Evolutionary conservation across 202 grass and related monocot species (phyloP), one percentile per base, ranked within the genome.

Genomic region (Bolboschoenoplectus hybrid): DNA sequence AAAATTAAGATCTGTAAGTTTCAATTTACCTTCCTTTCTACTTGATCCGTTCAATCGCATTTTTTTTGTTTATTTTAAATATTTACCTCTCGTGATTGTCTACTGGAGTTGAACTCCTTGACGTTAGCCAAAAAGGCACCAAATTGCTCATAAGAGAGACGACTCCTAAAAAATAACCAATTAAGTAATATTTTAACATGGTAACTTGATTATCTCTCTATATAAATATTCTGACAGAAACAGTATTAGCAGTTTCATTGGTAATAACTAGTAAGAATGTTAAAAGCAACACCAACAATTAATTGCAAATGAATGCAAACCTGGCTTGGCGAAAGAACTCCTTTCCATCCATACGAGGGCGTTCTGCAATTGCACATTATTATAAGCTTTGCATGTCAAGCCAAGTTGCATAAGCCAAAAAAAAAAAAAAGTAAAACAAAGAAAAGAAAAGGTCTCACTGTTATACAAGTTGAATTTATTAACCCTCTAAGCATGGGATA

Each of bases 251-350:
- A 78, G 9, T 34, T 50, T 17, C 14, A 81, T 11, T 84, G 32
- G 11, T 58, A 69, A 9, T 63, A 55, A 65, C 67, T 55, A 85
- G 36, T 35, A 72, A 89, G 43, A 73, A 73, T 73, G 17, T 73
- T 73, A 41, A 58, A 79, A 58, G 3, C 14, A 79, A 79, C 34
- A 46, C 7, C 68, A 60, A 41, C 53, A 58, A 58, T 58, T 39
- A 58, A 58, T 11, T 35, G 75, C 2, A 79, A 79, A 60, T 79
- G 14, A 73, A 63, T 51, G 62, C 87, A 34, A 88, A 98, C 93
- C 96, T 90, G 64, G 96, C 96, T 92, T 95, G 93, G 16, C 93
- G 91, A 85, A 98, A 98, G 85, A 98, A 95, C 82, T 95, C 96
- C 86, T 98, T 98, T 87, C 91, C 96, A 86, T 95, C 96, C 86